phyloP scores from a whole-genome alignment of 129 eudicot species.

The Lactuca saligna region DNA sequence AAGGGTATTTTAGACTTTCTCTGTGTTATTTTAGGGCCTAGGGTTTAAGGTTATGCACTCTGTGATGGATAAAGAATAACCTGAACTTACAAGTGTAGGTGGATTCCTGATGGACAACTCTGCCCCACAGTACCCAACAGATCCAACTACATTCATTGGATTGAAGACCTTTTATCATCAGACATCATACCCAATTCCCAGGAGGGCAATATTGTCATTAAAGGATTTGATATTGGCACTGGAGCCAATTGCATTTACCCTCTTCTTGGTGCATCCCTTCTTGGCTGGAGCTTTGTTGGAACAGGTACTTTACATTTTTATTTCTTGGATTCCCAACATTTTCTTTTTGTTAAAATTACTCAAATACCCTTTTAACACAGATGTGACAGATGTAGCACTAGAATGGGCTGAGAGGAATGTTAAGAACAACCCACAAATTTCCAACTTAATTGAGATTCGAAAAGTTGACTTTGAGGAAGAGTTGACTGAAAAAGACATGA shows the following conservation, averaged over 20 bases:
- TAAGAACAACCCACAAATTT: conserved; percentile 68
- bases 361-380: conserved; percentile 28
- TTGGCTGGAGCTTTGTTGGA: conserved; percentile 95
- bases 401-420: conserved; percentile 91
- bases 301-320: conserved; percentile 65
- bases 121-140: conserved; percentile 99
- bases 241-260: conserved; percentile 99
- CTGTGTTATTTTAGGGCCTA: too few species aligned
- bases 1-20: too few species aligned
- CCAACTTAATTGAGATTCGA: conserved; percentile 73
- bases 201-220: conserved; percentile 34
- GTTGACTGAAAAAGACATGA: conserved; percentile 18
- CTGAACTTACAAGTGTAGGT: conserved; percentile 46
- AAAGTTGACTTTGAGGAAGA: conserved; percentile 42
- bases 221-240: conserved; percentile 93
- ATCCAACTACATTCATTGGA: conserved; percentile 92
- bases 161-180: conserved; percentile 84
- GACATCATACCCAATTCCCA: conserved; percentile 48
- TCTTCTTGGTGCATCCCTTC: conserved; percentile 92
- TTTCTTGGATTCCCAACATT: background rate
- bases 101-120: conserved; percentile 99
- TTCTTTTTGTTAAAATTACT: background rate
- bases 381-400: conserved; percentile 81
- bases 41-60: too few species aligned
- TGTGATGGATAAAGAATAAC: background rate